These are phyloP conservation scores for Botryotinia convoluta DNA, from an alignment of 2,329 filamentous ascomycete species.

Conservation along the genomic window DNA sequence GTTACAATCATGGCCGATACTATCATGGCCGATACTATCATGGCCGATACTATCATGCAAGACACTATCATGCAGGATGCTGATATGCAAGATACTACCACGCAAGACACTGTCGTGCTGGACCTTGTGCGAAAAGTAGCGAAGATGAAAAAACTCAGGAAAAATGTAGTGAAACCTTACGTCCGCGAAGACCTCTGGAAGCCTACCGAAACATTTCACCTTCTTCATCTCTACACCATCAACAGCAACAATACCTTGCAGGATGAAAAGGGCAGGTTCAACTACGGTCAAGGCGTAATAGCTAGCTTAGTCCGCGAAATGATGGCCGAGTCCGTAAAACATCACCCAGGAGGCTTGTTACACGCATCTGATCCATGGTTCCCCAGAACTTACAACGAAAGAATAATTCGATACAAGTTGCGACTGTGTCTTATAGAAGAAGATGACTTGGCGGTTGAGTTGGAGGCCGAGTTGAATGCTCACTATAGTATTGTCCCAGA, in stretches of 20 bases:
- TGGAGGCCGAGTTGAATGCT: neutral
- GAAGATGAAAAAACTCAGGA: neutral
- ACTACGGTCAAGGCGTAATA: accelerated
- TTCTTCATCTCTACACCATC: neutral
- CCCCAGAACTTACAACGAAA: neutral
- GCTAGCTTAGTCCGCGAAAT: accelerated
- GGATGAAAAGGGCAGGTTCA: accelerated
- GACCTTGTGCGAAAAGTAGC: neutral
- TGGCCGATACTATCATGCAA: neutral
- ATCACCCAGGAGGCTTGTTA: neutral
- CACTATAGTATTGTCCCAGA: neutral
- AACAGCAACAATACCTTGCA: neutral
- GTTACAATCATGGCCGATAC: neutral
- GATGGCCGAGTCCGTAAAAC: neutral
- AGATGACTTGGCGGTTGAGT: neutral
- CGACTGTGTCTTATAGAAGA: accelerated
- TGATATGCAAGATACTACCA: neutral
- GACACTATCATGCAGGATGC: neutral
- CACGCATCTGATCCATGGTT: neutral
- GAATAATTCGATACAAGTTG: neutral
- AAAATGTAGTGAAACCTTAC: neutral
- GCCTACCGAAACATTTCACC: neutral
- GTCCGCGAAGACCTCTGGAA: accelerated
- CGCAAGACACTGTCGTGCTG: neutral
- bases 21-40: neutral